Evolutionary conservation across 2,329 filamentous ascomycete genomes (phyloP), one percentile per base, ranked within the genome.

Genomic region (Plectosphaerella plurivora): DNA sequence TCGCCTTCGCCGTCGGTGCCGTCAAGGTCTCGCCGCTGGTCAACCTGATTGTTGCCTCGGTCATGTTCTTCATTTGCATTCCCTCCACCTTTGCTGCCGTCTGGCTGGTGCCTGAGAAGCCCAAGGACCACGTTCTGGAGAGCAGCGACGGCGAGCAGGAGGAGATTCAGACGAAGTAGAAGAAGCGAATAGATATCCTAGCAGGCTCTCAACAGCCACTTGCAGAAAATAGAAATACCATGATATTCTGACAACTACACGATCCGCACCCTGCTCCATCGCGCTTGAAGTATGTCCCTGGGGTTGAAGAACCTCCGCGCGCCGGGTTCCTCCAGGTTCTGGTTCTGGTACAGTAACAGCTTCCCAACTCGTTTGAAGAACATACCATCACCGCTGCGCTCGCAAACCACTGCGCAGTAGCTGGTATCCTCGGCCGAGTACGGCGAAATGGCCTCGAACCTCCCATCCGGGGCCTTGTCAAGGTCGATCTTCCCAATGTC

Each of bases 1-100:
- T 79, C 4, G 63, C 75, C 0, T 78, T 75, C 41, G 75, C 73
- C 2, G 68, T 79, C 16, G 76, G 77, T 3, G 74, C 76, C 0
- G 67, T 69, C 2, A 68, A 73, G 54, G 67, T 75, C 2, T 60
- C 65, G 39, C 73, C 75, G 1, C 76, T 78, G 65, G 67, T 73
- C 11, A 79, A 79, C 52, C 63, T 79, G 22, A 65, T 76, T 36
- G 63, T 78, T 6, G 70, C 75, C 0, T 75, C 77, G 55, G 73
- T 66, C 44, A 73, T 78, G 72, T 78, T 79, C 50, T 65, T 61
- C 3, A 56, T 77, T 11, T 66, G 68, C 9, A 65, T 73, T 1
- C 71, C 71, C 2, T 61, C 68, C 0, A 73, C 71, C 0, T 63
- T 66, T 0, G 60, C 57, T 22, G 69, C 66, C 0, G 67, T 71